Base-by-base conservation (phyloP, 129 eudicot genomes). In the Helianthus annuus region DNA sequence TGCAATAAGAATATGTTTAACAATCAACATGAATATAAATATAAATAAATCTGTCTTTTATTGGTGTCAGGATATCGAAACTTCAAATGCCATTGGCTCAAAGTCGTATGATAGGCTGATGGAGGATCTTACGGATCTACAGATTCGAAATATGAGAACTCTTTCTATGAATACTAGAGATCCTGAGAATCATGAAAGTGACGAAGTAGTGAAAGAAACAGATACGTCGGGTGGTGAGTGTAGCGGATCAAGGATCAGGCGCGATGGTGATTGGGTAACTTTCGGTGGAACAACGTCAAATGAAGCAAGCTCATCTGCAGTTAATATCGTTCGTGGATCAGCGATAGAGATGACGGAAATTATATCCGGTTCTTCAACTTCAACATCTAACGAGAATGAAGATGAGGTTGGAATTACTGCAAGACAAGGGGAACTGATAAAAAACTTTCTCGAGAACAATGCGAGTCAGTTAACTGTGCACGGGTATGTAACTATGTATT, bases 401-500 rank as follows among this genome's bases (percentile, higher is more conserved):
- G 10, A 9, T 7, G 46, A 42, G 46, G 46, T 42, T 13, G 66
- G 64, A 69, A 71, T 84, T 58, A 85, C 96, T 52, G 68, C 69
- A 69, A 76, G 64, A 68, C 81, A 88, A 84, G 97, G 99, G 52
- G 91, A 88, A 75, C 66, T 87, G 69, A 84, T 94, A 39, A 77
- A 72, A 59, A 80, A 79, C 54, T 94, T 90, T 61, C 56, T 94
- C 84, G 79, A 67, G 71, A 83, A 51, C 83, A 90, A 79, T 79
- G 96, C 97, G 6, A 94, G 82, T 82, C 97, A 90, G 70, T 81
- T 94, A 78, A 94, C 97, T 10, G 46, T 84, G 38, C 75, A 84
- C 78, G 99, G 99, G 99, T 90, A 86, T 70, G 81, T 29, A 57
- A 97, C 97, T 90, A 86, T 72, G 81, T 29, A 57, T 64, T 79